Percentiles rank a stretch among this genome's conserved stretches.
Evolutionary conservation across 148 eudicot species (phyloP).

Genomic region (Fallopia convolvulus): DNA sequence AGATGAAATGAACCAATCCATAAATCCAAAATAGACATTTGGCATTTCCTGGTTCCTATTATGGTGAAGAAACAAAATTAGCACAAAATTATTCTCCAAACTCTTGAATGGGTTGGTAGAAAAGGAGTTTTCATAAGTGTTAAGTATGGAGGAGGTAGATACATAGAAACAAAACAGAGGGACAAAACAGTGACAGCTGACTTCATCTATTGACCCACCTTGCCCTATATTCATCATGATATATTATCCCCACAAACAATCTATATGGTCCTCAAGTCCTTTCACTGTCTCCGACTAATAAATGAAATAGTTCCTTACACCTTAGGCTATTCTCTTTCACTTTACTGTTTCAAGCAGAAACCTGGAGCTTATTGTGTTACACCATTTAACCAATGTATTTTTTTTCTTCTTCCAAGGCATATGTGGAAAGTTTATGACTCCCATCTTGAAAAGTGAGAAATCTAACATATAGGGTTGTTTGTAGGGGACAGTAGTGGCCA

Average conservation of each 20-base stretch:
- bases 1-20: background rate
- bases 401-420: no score
- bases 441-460: no score
- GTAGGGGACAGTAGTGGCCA: no score
- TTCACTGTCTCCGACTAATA: background rate
- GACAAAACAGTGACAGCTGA: conserved; percentile 8
- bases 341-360: background rate
- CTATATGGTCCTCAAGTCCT: background rate
- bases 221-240: conserved; percentile 4
- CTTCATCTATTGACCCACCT: background rate
- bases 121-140: background rate
- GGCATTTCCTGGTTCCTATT: background rate
- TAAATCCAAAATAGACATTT: background rate
- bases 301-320: background rate
- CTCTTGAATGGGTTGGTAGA: background rate
- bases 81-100: background rate
- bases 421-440: no score
- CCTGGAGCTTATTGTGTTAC: conserved; percentile 1
- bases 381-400: background rate
- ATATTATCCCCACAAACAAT: background rate
- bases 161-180: background rate
- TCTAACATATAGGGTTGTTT: no score
- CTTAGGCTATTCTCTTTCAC: background rate
- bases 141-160: background rate
- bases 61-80: background rate